These are phyloP conservation scores for Ensete glaucum DNA, from an alignment of 176 grass and related monocot genomes.

Conservation along the genomic window DNA sequence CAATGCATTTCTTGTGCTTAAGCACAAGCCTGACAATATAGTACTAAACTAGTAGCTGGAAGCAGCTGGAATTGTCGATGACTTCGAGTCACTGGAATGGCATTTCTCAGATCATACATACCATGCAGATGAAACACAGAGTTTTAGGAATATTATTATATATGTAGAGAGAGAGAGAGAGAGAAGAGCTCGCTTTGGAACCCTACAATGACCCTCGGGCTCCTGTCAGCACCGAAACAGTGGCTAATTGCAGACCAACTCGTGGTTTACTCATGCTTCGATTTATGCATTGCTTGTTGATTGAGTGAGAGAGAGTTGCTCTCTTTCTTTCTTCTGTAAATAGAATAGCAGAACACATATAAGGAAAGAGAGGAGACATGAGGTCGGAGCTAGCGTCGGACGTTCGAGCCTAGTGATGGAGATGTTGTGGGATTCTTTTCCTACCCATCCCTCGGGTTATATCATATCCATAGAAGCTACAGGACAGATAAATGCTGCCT, in stretches of 20 bases:
- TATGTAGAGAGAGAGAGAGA: neutral
- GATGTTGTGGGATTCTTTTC: no score
- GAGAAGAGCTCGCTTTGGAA: conserved; percentile 17
- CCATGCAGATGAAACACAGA: no score
- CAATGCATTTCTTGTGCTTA: neutral
- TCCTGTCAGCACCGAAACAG: conserved; percentile 19
- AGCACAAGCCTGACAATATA: conserved; percentile 4
- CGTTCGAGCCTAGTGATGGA: no score
- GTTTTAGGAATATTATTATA: neutral
- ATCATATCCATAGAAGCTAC: no score
- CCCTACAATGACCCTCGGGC: conserved; percentile 19
- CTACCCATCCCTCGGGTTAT: no score
- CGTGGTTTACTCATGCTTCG: neutral
- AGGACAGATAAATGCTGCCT: no score
- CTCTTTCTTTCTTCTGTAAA: neutral
- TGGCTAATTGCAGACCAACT: conserved; percentile 10
- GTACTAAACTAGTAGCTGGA: neutral
- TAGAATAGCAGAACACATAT: no score
- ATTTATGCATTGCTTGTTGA: neutral
- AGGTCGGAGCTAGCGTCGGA: no score
- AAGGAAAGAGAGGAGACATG: no score
- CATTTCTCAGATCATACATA: neutral
- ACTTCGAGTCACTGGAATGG: neutral
- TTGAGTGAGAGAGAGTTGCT: neutral
- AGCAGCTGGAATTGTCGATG: conserved; percentile 12